Evolutionary conservation across 306 rosid species (phyloP).

Genomic region (Prunus mume): DNA sequence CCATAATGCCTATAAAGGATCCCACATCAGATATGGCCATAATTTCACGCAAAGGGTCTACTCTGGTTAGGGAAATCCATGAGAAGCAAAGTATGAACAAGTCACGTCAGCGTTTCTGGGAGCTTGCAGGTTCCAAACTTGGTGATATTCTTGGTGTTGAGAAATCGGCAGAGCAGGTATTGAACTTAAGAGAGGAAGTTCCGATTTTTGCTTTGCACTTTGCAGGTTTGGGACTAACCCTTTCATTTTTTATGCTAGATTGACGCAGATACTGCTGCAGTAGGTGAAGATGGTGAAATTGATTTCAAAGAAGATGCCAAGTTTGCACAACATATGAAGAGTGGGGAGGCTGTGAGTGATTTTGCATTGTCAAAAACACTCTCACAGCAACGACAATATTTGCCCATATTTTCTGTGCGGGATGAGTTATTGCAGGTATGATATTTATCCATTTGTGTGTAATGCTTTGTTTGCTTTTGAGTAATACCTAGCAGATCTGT

Average conservation of each 20-base stretch:
- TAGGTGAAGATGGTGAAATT: constrained; percentile 92
- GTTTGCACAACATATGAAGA: constrained; percentile 93
- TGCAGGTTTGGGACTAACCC: constrained; percentile 1
- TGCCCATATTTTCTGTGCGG: constrained; percentile 91
- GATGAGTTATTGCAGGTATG: constrained; percentile 90
- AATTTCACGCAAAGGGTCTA: constrained; percentile 94
- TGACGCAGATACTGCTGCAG: constrained; percentile 92
- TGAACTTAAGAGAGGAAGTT: constrained; percentile 18
- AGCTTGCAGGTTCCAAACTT: constrained; percentile 98
- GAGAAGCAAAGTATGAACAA: constrained; percentile 89
- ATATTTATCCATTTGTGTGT: constrained; percentile 7
- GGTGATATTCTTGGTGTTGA: constrained; percentile 96
- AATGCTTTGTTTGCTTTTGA: constrained; percentile 1
- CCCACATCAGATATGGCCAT: constrained; percentile 99
- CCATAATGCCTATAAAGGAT: constrained; percentile 95
- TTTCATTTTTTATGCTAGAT: constrained; percentile 45
- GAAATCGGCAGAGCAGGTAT: constrained; percentile 92
- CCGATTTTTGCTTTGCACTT: constrained; percentile 25
- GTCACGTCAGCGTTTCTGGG: constrained; percentile 99
- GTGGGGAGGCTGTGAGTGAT: constrained; percentile 94
- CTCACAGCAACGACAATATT: constrained; percentile 89
- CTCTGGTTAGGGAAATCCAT: constrained; percentile 80
- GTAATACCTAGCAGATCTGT: background rate
- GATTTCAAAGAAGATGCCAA: constrained; percentile 97
- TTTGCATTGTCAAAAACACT: constrained; percentile 87